Percentiles rank a stretch among this genome's conserved stretches.
These are phyloP conservation scores for Arthrinium puccinioides DNA, from an alignment of 2,329 filamentous ascomycete species.

Conservation along the genomic window DNA sequence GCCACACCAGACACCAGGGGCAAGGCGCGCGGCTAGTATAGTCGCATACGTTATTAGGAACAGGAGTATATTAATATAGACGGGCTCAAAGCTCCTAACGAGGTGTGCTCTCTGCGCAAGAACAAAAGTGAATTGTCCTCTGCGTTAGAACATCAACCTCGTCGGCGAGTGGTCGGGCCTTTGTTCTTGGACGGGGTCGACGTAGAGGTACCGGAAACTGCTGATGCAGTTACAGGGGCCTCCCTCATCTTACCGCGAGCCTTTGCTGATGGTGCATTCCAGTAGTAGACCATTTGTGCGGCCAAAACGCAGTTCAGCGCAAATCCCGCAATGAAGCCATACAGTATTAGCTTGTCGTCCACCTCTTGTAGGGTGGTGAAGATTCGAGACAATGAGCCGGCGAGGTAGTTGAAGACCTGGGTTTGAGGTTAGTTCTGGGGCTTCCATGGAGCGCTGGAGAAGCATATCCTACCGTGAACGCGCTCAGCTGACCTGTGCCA, in stretches of 20 bases:
- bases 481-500: constrained; percentile 89
- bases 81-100: too few relatives aligned
- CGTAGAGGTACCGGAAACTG: constrained; percentile 18
- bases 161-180: constrained; percentile 33
- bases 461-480: constrained; percentile 66
- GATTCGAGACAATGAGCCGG: constrained; percentile 86
- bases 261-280: constrained; percentile 60
- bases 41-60: too few relatives aligned
- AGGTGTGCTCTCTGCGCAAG: too few relatives aligned
- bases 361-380: constrained; percentile 98
- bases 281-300: constrained; percentile 91
- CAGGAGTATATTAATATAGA: too few relatives aligned
- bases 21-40: too few relatives aligned
- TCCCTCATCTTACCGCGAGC: constrained; percentile 32
- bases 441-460: background rate
- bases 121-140: too few relatives aligned
- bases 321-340: constrained; percentile 89
- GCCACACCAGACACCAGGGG: too few relatives aligned
- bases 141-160: constrained; percentile 27
- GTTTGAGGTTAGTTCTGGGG: too few relatives aligned
- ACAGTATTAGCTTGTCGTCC: constrained; percentile 91
- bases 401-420: constrained; percentile 96
- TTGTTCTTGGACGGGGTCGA: constrained; percentile 26
- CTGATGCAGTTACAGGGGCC: constrained; percentile 13
- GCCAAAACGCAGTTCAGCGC: constrained; percentile 82